These are phyloP conservation scores for Musa schizocarpa DNA, from an alignment of 176 grass and related monocot species.

Conservation along the genomic window DNA sequence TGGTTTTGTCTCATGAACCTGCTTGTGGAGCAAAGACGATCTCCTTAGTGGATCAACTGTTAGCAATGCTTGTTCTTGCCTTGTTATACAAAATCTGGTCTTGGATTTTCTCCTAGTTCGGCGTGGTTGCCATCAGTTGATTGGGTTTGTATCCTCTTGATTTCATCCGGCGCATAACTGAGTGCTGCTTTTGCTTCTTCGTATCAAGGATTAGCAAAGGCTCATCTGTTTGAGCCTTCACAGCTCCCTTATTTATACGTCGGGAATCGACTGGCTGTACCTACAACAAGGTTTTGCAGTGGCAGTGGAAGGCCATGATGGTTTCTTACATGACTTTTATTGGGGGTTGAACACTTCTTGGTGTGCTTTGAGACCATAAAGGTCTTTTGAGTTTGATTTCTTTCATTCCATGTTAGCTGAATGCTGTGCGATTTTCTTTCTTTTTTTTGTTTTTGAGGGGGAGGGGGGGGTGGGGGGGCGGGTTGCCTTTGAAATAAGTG, in stretches of 20 bases:
- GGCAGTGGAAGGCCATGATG: background rate
- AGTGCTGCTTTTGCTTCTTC: background rate
- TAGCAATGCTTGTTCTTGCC: conserved; percentile 35
- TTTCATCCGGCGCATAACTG: background rate
- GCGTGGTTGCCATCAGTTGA: background rate
- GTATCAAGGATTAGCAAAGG: background rate
- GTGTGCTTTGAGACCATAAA: background rate
- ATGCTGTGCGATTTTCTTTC: too few relatives aligned
- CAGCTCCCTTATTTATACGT: too few relatives aligned
- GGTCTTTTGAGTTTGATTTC: too few relatives aligned
- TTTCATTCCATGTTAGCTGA: too few relatives aligned
- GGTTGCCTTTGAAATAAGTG: background rate
- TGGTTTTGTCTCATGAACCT: conserved; percentile 20
- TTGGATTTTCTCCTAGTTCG: conserved; percentile 11
- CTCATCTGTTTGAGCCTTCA: background rate
- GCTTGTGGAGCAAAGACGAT: conserved; percentile 29
- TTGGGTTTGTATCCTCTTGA: background rate
- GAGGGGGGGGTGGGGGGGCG: too few relatives aligned
- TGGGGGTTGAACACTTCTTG: background rate
- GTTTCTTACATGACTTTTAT: background rate
- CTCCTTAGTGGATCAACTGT: conserved; percentile 55
- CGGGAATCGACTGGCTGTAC: too few relatives aligned
- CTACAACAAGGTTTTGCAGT: background rate
- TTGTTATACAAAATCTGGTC: conserved; percentile 40
- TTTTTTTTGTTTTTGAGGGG: too few relatives aligned